Base-by-base conservation (phyloP, 805 yeast genomes). In the Saturnispora kantuleensis region DNA sequence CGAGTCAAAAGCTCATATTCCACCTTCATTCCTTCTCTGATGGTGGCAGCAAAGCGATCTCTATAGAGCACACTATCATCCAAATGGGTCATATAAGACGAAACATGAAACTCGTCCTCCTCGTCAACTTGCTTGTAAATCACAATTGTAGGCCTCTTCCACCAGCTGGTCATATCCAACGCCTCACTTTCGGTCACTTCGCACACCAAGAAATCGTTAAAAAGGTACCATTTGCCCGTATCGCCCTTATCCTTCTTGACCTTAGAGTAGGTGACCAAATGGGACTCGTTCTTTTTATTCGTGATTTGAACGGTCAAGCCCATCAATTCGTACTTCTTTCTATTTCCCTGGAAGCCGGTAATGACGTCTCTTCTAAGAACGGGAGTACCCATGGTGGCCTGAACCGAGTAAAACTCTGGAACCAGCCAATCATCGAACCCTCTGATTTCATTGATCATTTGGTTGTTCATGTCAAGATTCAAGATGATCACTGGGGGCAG, bases 201-300 rank as follows among this genome's bases (percentile, higher is more conserved):
- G 53, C 77, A 74, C 12, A 89, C 97, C 51, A 93, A 66, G 62
- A 90, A 93, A 61, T 93, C 97, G 58, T 93, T 93, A 60, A 93
- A 87, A 57, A 93, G 60, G 56, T 72, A 77, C 98, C 98, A 93
- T 34, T 51, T 46, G 3, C 50, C 48, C 5, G 44, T 28, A 10
- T 44, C 47, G 15, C 42, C 40, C 2, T 57, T 56, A 9, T 55
- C 17, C 21, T 39, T 28, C 12, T 40, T 45, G 16, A 50, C 48
- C 21, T 50, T 47, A 9, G 48, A 45, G 50, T 9, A 52, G 32
- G 88, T 73, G 0, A 84, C 82, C 42, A 81, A 59, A 52, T 79
- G 81, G 54, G 76, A 79, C 18, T 66, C 64, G 35, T 73, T 73
- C 43, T 74, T 74, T 36, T 68, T 69, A n/a, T 71, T 76, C 2